phyloP scores from a whole-genome alignment of 192 early-diverging fungal species.

The Podila epicladia region DNA sequence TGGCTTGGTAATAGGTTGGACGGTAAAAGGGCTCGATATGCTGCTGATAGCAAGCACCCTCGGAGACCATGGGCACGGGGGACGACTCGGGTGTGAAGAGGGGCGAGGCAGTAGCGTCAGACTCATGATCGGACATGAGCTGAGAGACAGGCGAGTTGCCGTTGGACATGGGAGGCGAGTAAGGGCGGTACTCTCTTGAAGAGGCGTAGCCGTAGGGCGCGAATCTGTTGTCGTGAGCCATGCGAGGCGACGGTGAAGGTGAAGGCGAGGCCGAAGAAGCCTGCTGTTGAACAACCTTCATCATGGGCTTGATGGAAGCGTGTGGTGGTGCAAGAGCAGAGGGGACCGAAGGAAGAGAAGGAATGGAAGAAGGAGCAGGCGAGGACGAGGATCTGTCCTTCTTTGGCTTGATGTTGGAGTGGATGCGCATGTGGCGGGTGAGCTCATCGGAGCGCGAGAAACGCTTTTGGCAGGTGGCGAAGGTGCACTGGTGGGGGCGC shows the following conservation, averaged over 20 bases:
- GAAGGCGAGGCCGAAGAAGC: conserved; percentile 14
- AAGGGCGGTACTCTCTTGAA: conserved; percentile 6
- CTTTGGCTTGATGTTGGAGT: conserved; percentile 46
- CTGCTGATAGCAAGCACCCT: neutral
- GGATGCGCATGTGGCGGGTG: conserved; percentile 64
- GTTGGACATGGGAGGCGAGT: conserved; percentile 12
- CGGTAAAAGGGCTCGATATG: neutral
- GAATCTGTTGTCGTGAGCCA: neutral
- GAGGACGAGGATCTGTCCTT: conserved; percentile 22
- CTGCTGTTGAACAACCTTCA: conserved; percentile 18
- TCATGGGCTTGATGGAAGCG: conserved; percentile 23
- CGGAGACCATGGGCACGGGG: conserved; percentile 39
- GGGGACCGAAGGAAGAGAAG: neutral
- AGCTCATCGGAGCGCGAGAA: conserved; percentile 90
- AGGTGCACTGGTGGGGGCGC: conserved; percentile 84
- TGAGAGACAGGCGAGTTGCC: conserved; percentile 32
- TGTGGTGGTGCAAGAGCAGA: conserved; percentile 3
- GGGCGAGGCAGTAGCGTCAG: conserved; percentile 30
- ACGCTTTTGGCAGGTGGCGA: conserved; percentile 75
- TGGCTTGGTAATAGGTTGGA: neutral
- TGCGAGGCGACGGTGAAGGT: conserved; percentile 12
- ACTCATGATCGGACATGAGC: conserved; percentile 43
- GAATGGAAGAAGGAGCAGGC: neutral
- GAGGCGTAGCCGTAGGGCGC: neutral
- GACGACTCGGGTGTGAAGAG: conserved; percentile 62